A percentile compares a stretch with the other conserved stretches of the same genome.
phyloP scores from a whole-genome alignment of 1,284 basidiomycete species.

The Ceratobasidium sp. region DNA sequence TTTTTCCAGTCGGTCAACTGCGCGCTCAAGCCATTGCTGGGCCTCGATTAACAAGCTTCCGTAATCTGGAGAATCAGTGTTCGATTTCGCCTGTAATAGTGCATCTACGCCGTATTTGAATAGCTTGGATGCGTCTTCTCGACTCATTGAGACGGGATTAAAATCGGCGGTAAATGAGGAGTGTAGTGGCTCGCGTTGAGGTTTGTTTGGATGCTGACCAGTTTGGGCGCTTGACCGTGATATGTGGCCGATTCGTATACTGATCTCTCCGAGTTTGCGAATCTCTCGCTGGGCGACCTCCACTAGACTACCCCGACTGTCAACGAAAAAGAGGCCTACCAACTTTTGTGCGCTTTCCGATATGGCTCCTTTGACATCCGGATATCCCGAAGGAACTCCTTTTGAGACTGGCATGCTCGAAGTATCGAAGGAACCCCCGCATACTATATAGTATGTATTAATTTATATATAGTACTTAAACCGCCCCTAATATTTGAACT shows the following conservation, averaged over 20 bases:
- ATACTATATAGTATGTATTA: slow-evolving; percentile 79
- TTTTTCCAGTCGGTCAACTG: background rate
- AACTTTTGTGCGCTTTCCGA: background rate
- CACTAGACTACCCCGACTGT: background rate
- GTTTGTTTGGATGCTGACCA: background rate
- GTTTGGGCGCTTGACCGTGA: background rate
- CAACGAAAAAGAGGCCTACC: background rate
- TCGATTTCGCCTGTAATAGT: background rate
- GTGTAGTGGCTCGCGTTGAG: background rate
- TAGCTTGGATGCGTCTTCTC: background rate
- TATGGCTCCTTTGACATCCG: slow-evolving; percentile 19
- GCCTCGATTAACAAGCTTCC: slow-evolving; percentile 3
- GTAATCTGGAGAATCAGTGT: background rate
- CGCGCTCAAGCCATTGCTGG: slow-evolving; percentile 1
- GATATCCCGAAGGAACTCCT: slow-evolving; percentile 33
- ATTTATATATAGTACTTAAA: slow-evolving; percentile 10
- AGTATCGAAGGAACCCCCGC: slow-evolving; percentile 54
- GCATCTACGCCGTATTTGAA: background rate
- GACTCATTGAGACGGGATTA: background rate
- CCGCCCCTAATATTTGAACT: slow-evolving; percentile 18
- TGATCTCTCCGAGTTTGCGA: slow-evolving; percentile 2
- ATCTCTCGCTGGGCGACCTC: background rate
- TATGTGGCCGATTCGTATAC: slow-evolving; percentile 9
- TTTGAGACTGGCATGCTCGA: slow-evolving; percentile 43
- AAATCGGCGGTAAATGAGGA: background rate